Conservation (phyloP, 176 grass and related monocot genomes). For the Thalia dealbata region DNA sequence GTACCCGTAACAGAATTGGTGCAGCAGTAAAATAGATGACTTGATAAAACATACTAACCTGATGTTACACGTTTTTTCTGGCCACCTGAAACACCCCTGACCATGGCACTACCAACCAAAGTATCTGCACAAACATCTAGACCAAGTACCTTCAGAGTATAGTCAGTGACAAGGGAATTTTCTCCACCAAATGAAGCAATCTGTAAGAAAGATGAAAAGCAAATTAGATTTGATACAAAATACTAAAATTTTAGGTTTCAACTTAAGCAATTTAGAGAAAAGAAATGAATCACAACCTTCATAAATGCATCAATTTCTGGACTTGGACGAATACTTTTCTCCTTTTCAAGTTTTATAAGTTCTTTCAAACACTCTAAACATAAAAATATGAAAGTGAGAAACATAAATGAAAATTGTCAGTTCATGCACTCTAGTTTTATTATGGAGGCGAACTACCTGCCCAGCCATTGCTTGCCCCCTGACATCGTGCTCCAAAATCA, state of each 20-base stretch:
- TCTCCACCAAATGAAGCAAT: slow-evolving; percentile 39
- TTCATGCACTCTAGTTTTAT: too few relatives aligned
- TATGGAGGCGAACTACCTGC: slow-evolving; percentile 18
- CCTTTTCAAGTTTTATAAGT: slow-evolving; percentile 41
- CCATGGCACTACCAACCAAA: slow-evolving; percentile 62
- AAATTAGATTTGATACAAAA: neutral
- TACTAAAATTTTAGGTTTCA: neutral
- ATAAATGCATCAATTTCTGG: slow-evolving; percentile 79
- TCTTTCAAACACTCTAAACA: slow-evolving; percentile 45
- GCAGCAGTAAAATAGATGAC: neutral
- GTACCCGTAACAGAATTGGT: neutral
- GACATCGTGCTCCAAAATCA: slow-evolving; percentile 63
- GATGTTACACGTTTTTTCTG: slow-evolving; percentile 73
- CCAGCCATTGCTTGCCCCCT: slow-evolving; percentile 52
- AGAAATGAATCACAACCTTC: slow-evolving; percentile 41
- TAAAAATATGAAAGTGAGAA: neutral
- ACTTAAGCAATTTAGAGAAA: neutral
- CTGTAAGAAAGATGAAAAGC: slow-evolving; percentile 19
- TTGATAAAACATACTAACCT: slow-evolving; percentile 22
- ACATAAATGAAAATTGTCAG: slow-evolving; percentile 3
- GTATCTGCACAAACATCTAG: slow-evolving; percentile 69
- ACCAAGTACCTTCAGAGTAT: slow-evolving; percentile 54
- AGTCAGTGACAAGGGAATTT: slow-evolving; percentile 51
- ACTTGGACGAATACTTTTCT: slow-evolving; percentile 39
- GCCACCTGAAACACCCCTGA: slow-evolving; percentile 72